A percentile compares a stretch with the other conserved stretches of the same genome.
These are phyloP conservation scores for Phytophthora crassamura DNA, from an alignment of 352 stramenopile genomes.

Conservation along the genomic window DNA sequence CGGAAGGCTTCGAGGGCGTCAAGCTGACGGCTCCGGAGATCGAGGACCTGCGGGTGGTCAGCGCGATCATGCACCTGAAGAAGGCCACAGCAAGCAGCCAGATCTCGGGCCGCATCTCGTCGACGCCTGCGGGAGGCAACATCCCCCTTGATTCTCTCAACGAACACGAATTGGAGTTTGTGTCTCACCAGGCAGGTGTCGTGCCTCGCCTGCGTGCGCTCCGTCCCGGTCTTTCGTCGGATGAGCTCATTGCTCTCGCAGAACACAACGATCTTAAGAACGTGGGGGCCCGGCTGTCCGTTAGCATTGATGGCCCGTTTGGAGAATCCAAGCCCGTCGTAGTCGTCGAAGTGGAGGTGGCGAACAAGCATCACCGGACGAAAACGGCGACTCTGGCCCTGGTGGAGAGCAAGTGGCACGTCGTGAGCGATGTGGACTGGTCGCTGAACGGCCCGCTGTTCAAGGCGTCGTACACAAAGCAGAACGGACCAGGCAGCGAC, in stretches of 20 bases:
- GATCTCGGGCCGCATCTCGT: slow-evolving; percentile 41
- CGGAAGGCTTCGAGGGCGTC: slow-evolving; percentile 93
- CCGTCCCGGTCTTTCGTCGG: slow-evolving; percentile 28
- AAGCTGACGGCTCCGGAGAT: slow-evolving; percentile 64
- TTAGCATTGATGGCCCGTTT: slow-evolving; percentile 69
- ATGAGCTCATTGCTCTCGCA: slow-evolving; percentile 51
- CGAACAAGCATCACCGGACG: slow-evolving; percentile 42
- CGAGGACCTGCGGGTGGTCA: slow-evolving; percentile 78
- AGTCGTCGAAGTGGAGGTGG: slow-evolving; percentile 60
- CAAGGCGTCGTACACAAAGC: slow-evolving; percentile 47
- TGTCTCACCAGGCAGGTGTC: slow-evolving; percentile 35
- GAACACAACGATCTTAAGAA: slow-evolving; percentile 49
- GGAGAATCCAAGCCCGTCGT: slow-evolving; percentile 48
- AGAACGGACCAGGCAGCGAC: slow-evolving; percentile 29
- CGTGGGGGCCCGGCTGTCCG: slow-evolving; percentile 51
- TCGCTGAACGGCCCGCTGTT: slow-evolving; percentile 67
- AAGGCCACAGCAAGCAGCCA: slow-evolving; percentile 41
- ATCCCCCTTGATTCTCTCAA: slow-evolving; percentile 30
- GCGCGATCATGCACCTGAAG: slow-evolving; percentile 77
- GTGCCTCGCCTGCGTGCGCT: slow-evolving; percentile 53
- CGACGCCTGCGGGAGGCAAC: slow-evolving; percentile 5
- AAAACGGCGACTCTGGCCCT: slow-evolving; percentile 46
- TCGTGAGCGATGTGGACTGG: slow-evolving; percentile 66
- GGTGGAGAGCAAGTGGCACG: slow-evolving; percentile 56
- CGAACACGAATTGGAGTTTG: slow-evolving; percentile 49